phyloP scores from a whole-genome alignment of 2,329 filamentous ascomycete species.

The Xylariaceae sp. region DNA sequence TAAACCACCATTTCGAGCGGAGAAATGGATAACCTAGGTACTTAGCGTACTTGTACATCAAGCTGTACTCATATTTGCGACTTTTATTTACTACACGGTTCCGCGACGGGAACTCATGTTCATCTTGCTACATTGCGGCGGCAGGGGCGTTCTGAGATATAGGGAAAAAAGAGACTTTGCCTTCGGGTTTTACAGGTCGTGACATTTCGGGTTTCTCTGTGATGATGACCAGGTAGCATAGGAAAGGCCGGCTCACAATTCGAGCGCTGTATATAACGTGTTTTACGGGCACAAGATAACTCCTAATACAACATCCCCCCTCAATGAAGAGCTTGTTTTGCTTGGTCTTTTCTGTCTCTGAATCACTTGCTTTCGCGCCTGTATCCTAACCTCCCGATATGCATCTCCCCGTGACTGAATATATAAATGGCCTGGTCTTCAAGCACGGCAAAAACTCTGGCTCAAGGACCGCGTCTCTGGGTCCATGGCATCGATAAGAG shows the following conservation, averaged over 20 bases:
- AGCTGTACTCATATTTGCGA: slow-evolving; percentile 46
- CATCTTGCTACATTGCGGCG: slow-evolving; percentile 32
- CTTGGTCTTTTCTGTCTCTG: too few species aligned
- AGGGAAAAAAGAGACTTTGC: slow-evolving; percentile 27
- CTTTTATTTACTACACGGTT: slow-evolving; percentile 25
- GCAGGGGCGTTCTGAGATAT: slow-evolving; percentile 32
- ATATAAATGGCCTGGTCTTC: not conserved
- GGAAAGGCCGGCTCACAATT: slow-evolving; percentile 34
- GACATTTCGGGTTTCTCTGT: slow-evolving; percentile 32
- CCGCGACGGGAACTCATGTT: slow-evolving; percentile 27
- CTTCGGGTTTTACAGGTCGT: slow-evolving; percentile 24
- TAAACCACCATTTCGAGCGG: slow-evolving; percentile 25
- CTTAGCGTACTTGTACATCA: slow-evolving; percentile 39
- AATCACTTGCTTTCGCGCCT: too few species aligned
- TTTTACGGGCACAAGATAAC: slow-evolving; percentile 33
- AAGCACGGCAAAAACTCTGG: slow-evolving; percentile 27
- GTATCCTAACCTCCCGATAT: not conserved
- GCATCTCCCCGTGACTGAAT: too few species aligned
- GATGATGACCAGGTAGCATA: slow-evolving; percentile 38
- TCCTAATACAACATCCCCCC: slow-evolving; percentile 56
- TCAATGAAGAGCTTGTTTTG: slow-evolving; percentile 32
- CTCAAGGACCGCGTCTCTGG: slow-evolving; percentile 20
- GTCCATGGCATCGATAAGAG: slow-evolving; percentile 28
- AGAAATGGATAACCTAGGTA: slow-evolving; percentile 31
- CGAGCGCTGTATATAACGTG: slow-evolving; percentile 39